These are phyloP conservation scores for Neurospora hispaniola DNA, from an alignment of 495 filamentous ascomycete species.

Conservation along the genomic window DNA sequence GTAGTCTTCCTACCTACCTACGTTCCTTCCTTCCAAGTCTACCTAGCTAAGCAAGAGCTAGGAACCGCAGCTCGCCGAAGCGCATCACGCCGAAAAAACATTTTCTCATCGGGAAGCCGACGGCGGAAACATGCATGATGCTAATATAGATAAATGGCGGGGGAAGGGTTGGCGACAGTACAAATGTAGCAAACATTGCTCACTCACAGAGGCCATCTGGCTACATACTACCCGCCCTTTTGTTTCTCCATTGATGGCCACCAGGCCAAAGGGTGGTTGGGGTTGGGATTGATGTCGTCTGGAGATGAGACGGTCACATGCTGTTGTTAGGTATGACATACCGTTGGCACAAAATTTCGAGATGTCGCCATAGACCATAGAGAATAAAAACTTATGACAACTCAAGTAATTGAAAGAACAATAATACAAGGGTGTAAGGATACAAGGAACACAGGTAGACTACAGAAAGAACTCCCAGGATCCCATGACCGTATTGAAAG, in stretches of 20 bases:
- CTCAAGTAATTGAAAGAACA: not conserved
- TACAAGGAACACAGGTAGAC: not conserved
- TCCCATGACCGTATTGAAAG: not conserved
- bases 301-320: not conserved
- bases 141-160: not conserved
- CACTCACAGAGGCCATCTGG: not conserved
- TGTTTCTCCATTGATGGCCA: not conserved
- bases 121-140: not conserved
- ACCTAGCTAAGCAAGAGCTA: not conserved
- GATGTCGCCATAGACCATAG: too few relatives aligned
- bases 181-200: not conserved
- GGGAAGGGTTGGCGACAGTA: not conserved
- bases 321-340: not conserved
- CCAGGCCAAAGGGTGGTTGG: not conserved
- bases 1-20: not conserved
- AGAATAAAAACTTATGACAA: too few relatives aligned
- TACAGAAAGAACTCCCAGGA: not conserved
- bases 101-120: not conserved
- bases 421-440: too few relatives aligned
- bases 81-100: not conserved
- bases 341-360: too few relatives aligned
- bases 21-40: not conserved
- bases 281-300: not conserved
- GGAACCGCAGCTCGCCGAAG: not conserved
- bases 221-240: not conserved